Evolutionary conservation across 2,329 filamentous ascomycete species (phyloP).

Genomic region (Penicillium crustosum): DNA sequence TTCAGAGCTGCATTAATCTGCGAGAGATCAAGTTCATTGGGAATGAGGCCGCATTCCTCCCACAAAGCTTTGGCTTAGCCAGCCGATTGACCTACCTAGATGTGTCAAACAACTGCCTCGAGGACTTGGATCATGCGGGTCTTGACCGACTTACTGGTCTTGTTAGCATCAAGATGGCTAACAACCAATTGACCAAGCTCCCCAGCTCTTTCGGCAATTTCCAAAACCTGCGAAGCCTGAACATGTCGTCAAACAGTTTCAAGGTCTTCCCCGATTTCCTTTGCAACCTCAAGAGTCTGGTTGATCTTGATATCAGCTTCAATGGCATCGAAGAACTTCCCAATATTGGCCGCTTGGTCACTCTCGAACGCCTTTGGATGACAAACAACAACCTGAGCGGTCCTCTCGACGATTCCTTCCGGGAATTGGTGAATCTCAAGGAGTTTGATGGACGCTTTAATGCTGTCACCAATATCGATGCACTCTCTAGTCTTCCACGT

Average conservation of each 20-base stretch:
- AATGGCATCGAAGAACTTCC: conserved; percentile 81
- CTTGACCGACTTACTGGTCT: conserved; percentile 73
- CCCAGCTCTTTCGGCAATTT: conserved; percentile 83
- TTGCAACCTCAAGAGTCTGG: conserved; percentile 75
- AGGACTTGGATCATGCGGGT: conserved; percentile 81
- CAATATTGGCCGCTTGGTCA: conserved; percentile 73
- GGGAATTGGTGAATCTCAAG: conserved; percentile 70
- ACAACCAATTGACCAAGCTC: conserved; percentile 79
- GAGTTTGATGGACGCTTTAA: conserved; percentile 97
- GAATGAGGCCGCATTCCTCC: conserved; percentile 85
- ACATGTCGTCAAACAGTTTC: conserved; percentile 91
- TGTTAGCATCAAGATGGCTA: conserved; percentile 87
- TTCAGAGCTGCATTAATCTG: conserved; percentile 85
- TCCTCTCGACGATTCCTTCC: conserved; percentile 70
- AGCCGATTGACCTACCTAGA: conserved; percentile 83
- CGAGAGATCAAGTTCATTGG: conserved; percentile 95
- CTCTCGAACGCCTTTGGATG: conserved; percentile 85
- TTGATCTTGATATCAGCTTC: conserved; percentile 95
- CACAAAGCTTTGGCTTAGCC: conserved; percentile 78
- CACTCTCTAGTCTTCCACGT: conserved; percentile 78
- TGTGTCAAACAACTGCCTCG: conserved; percentile 89
- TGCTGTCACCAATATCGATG: conserved; percentile 80
- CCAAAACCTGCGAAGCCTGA: conserved; percentile 74
- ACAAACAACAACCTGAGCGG: conserved; percentile 89
- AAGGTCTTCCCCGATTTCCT: conserved; percentile 82